phyloP scores from a whole-genome alignment of 2,329 filamentous ascomycete species.

The Ophiocordyceps sinensis region DNA sequence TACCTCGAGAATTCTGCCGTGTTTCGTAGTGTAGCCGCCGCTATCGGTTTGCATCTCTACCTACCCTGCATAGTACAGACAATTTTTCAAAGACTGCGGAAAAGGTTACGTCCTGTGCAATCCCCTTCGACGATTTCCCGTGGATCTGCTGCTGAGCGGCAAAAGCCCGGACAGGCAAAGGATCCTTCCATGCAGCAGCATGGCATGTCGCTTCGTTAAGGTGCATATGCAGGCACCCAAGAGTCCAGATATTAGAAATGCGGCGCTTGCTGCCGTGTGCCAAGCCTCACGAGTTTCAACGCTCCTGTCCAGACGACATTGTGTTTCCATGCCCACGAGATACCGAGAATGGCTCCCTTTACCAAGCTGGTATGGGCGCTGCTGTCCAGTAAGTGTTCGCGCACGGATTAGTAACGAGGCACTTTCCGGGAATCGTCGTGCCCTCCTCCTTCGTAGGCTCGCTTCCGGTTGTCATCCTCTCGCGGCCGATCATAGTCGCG shows the following conservation, averaged over 20 bases:
- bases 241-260: background rate
- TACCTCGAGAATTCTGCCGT: slow-evolving; percentile 23
- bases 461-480: slow-evolving; percentile 48
- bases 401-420: slow-evolving; percentile 40
- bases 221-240: background rate
- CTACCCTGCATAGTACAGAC: slow-evolving; percentile 5
- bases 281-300: background rate
- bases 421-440: slow-evolving; percentile 65
- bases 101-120: slow-evolving; percentile 1
- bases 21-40: slow-evolving; percentile 3
- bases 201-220: background rate
- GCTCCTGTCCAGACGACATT: background rate
- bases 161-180: too few relatives aligned
- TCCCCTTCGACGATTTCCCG: background rate
- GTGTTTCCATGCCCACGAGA: too few relatives aligned
- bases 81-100: background rate
- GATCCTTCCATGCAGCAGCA: background rate
- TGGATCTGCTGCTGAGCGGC: background rate
- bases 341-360: background rate
- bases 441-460: slow-evolving; percentile 61
- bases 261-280: background rate
- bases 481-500: slow-evolving; percentile 36
- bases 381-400: slow-evolving; percentile 1
- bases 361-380: background rate
- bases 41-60: slow-evolving; percentile 1